These are phyloP conservation scores for Leccinum pellstonianum DNA, from an alignment of 768 basidiomycete genomes.

Conservation along the genomic window DNA sequence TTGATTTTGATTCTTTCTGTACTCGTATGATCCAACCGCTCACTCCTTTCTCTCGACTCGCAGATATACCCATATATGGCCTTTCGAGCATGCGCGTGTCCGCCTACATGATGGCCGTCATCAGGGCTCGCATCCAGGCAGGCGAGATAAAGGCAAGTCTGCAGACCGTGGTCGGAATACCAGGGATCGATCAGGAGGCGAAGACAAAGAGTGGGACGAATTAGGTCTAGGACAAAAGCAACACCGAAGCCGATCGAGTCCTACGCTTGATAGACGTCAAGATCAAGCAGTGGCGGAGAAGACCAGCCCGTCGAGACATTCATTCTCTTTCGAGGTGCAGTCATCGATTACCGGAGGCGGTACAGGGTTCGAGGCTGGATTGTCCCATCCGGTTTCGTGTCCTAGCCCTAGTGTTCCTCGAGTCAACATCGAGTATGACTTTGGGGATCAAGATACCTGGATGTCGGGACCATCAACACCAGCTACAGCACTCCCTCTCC, in stretches of 20 bases:
- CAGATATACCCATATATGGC: constrained; percentile 97
- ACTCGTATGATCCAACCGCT: constrained; percentile 1
- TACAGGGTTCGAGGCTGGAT: neutral
- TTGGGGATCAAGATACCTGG: constrained; percentile 19
- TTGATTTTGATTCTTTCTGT: neutral
- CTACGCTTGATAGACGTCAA: constrained; percentile 5
- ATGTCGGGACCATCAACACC: constrained; percentile 25
- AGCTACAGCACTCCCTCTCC: constrained; percentile 21
- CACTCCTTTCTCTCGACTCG: neutral
- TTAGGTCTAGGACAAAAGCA: constrained; percentile 6
- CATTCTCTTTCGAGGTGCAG: constrained; percentile 10
- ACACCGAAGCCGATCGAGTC: constrained; percentile 24
- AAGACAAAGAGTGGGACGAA: constrained; percentile 5
- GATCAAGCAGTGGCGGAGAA: neutral
- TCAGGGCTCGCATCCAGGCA: constrained; percentile 30
- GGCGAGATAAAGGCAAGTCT: constrained; percentile 20
- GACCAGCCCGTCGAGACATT: constrained; percentile 1
- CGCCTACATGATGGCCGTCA: constrained; percentile 48
- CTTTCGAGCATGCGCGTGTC: constrained; percentile 93
- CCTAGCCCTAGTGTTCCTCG: constrained; percentile 13
- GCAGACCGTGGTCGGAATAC: constrained; percentile 17
- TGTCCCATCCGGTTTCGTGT: neutral
- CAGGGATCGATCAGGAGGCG: constrained; percentile 9
- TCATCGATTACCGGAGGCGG: constrained; percentile 1
- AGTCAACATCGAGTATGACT: constrained; percentile 26